Percentiles rank a stretch among this genome's conserved stretches.
Conservation (phyloP, 129 eudicot species). For the Arctium minus region DNA sequence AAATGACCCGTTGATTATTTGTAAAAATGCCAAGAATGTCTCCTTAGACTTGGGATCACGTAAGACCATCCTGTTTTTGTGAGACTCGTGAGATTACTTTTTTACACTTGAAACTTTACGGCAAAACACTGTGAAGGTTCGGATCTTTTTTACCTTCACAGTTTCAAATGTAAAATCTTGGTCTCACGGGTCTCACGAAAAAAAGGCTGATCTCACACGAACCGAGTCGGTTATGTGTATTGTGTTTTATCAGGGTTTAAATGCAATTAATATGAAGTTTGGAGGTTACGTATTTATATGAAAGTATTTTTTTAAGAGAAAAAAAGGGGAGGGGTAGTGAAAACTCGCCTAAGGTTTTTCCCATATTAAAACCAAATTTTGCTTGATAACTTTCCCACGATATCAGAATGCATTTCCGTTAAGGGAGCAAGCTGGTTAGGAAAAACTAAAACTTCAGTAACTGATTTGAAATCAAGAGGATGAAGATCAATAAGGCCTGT, state of each 20-base stretch:
- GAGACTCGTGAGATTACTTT: too few species aligned
- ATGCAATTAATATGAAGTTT: background rate
- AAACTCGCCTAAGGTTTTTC: background rate
- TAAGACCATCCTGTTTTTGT: too few species aligned
- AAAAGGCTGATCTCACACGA: too few species aligned
- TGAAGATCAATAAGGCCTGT: slow-evolving; percentile 65
- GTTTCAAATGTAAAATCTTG: too few species aligned
- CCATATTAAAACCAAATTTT: background rate
- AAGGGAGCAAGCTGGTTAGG: slow-evolving; percentile 8
- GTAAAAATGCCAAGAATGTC: background rate
- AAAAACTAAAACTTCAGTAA: background rate
- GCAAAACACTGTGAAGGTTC: too few species aligned
- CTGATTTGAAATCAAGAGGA: slow-evolving; percentile 28
- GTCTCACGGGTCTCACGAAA: too few species aligned
- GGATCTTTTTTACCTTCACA: too few species aligned
- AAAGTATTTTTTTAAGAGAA: too few species aligned
- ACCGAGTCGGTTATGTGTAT: too few species aligned
- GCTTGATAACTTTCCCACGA: slow-evolving; percentile 15
- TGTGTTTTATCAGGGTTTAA: background rate
- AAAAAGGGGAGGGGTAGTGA: background rate
- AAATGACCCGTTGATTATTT: background rate
- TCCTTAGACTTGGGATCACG: too few species aligned
- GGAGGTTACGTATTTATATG: background rate
- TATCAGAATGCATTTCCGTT: slow-evolving; percentile 5
- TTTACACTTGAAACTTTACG: too few species aligned